These are phyloP conservation scores for Fusarium ramigenum DNA, from an alignment of 2,329 filamentous ascomycete genomes.

Conservation along the genomic window DNA sequence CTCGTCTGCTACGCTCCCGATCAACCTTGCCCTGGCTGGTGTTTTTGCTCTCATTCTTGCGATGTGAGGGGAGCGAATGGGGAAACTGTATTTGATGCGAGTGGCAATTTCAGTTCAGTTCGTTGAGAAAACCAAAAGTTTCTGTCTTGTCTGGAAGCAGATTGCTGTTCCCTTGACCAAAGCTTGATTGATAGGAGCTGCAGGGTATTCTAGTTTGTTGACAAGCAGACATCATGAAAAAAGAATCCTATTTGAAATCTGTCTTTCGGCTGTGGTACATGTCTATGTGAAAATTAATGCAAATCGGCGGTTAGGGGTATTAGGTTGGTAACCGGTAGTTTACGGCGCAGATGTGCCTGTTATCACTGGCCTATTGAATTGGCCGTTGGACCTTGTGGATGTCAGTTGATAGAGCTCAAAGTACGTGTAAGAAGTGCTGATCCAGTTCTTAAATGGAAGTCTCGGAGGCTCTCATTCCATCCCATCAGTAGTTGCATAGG, in stretches of 20 bases:
- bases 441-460: background rate
- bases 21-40: slow-evolving; percentile 26
- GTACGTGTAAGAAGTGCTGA: background rate
- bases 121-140: slow-evolving; percentile 14
- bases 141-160: background rate
- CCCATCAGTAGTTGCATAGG: background rate
- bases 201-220: slow-evolving; percentile 8
- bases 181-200: slow-evolving; percentile 8
- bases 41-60: slow-evolving; percentile 23
- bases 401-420: background rate
- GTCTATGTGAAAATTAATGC: background rate
- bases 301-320: background rate
- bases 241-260: background rate
- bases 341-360: background rate
- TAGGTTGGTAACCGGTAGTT: background rate
- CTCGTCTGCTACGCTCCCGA: slow-evolving; percentile 16
- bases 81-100: background rate
- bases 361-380: background rate
- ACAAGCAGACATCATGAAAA: slow-evolving; percentile 11
- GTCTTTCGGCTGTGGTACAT: background rate
- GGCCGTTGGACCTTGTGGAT: background rate
- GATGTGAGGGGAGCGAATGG: slow-evolving; percentile 3
- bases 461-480: background rate
- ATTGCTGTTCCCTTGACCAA: background rate
- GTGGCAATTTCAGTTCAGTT: background rate